A percentile compares a stretch with the other conserved stretches of the same genome.
Evolutionary conservation across 1,284 basidiomycete species (phyloP).

Genomic region (Amylostereum areolatum): DNA sequence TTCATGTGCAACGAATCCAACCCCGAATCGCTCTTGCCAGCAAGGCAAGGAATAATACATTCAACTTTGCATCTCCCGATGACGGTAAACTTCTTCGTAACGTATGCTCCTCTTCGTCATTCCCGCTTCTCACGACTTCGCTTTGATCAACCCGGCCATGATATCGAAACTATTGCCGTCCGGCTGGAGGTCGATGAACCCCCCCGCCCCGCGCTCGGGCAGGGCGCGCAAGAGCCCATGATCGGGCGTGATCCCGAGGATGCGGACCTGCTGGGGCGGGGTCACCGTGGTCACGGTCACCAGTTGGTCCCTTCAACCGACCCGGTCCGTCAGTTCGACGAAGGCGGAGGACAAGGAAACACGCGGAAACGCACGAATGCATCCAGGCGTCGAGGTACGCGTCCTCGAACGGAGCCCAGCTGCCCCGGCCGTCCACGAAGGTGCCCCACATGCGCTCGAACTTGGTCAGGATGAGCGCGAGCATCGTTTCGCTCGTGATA

Average conservation of each 20-base stretch:
- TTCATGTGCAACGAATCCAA: too few species aligned
- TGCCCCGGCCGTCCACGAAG: constrained; percentile 61
- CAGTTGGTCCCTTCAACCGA: constrained; percentile 65
- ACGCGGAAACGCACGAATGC: constrained; percentile 66
- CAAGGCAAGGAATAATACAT: too few species aligned
- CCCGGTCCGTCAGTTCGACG: not conserved
- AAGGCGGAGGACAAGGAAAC: not conserved
- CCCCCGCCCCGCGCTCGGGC: constrained; percentile 38
- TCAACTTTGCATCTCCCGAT: too few species aligned
- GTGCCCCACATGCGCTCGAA: constrained; percentile 78
- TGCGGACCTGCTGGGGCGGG: constrained; percentile 69
- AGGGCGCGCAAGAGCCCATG: constrained; percentile 84
- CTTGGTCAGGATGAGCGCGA: constrained; percentile 70
- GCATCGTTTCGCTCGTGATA: constrained; percentile 64
- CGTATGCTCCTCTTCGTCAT: too few species aligned
- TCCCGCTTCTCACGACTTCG: constrained; percentile 32
- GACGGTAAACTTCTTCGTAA: too few species aligned
- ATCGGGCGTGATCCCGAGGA: constrained; percentile 84
- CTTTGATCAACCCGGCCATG: constrained; percentile 83
- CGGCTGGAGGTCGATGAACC: constrained; percentile 72
- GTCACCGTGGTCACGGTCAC: constrained; percentile 76
- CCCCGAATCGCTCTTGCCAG: too few species aligned
- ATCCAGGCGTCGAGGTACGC: constrained; percentile 81
- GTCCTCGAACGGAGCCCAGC: constrained; percentile 74
- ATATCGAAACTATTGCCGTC: constrained; percentile 98